These are phyloP conservation scores for Brettanomyces sp. DNA, from an alignment of 805 yeast species.

Conservation along the genomic window DNA sequence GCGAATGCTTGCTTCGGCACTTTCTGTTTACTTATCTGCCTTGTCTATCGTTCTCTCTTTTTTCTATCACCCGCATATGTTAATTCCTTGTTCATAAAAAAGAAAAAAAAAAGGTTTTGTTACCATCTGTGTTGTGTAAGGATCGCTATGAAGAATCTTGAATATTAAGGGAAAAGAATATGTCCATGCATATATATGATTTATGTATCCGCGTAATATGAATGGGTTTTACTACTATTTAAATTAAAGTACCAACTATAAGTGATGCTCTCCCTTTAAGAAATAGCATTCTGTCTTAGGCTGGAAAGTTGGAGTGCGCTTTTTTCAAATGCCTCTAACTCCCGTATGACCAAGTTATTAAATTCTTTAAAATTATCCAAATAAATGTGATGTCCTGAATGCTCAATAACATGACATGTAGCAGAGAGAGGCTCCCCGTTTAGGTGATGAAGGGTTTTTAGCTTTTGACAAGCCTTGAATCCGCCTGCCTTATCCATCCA, in stretches of 20 bases:
- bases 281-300: too few relatives aligned
- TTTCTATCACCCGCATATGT: background rate
- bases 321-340: slow-evolving; percentile 33
- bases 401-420: slow-evolving; percentile 28
- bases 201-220: too few relatives aligned
- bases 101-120: background rate
- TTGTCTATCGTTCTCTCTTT: background rate
- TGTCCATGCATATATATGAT: too few relatives aligned
- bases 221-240: too few relatives aligned
- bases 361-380: slow-evolving; percentile 53
- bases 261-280: too few relatives aligned
- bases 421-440: slow-evolving; percentile 5
- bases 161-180: too few relatives aligned
- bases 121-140: background rate
- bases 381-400: slow-evolving; percentile 74
- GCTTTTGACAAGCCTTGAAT: slow-evolving; percentile 25
- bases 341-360: slow-evolving; percentile 39
- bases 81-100: background rate
- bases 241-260: too few relatives aligned
- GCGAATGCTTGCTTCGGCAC: too few relatives aligned
- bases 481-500: slow-evolving; percentile 55
- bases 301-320: too few relatives aligned
- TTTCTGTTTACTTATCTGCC: too few relatives aligned
- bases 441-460: slow-evolving; percentile 20
- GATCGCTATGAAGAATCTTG: background rate